These are phyloP conservation scores for Arctostaphylos glauca DNA, from an alignment of 148 eudicot species.

Conservation along the genomic window DNA sequence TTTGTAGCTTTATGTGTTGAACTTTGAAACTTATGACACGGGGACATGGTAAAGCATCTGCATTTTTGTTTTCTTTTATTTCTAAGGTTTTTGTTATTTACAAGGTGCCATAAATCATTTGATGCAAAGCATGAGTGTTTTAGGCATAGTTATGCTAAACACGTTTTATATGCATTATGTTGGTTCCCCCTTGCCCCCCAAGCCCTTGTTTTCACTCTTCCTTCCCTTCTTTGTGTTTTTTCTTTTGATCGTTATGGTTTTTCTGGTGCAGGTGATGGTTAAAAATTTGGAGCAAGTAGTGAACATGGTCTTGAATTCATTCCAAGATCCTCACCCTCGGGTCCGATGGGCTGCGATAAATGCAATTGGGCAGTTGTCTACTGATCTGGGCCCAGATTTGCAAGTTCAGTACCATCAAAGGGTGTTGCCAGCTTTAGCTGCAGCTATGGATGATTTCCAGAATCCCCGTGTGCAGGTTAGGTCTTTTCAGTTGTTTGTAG, in stretches of 20 bases:
- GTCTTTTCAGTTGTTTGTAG: background rate
- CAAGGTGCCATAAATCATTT: background rate
- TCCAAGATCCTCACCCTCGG: conserved; percentile 91
- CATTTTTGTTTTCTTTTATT: background rate
- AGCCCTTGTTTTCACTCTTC: background rate
- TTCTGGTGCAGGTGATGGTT: conserved; percentile 66
- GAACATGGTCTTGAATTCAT: conserved; percentile 76
- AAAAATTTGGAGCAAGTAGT: conserved; percentile 90
- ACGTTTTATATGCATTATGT: no score
- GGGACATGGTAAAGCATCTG: no score
- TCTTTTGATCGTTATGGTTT: background rate
- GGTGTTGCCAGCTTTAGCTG: conserved; percentile 82
- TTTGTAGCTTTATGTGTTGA: background rate
- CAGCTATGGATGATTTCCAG: conserved; percentile 94
- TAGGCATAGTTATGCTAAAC: background rate
- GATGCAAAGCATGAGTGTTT: background rate
- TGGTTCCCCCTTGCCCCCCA: no score
- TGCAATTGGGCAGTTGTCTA: conserved; percentile 92
- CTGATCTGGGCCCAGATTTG: conserved; percentile 94
- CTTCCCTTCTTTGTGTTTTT: background rate
- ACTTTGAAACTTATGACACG: no score
- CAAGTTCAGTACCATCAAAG: conserved; percentile 78
- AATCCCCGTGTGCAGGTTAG: conserved; percentile 95
- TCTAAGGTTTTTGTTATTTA: background rate
- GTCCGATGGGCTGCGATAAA: conserved; percentile 99